Percentiles rank a stretch among this genome's conserved stretches.
phyloP scores from a whole-genome alignment of 176 grass and related monocot species.

The Aegilops umbellulata region DNA sequence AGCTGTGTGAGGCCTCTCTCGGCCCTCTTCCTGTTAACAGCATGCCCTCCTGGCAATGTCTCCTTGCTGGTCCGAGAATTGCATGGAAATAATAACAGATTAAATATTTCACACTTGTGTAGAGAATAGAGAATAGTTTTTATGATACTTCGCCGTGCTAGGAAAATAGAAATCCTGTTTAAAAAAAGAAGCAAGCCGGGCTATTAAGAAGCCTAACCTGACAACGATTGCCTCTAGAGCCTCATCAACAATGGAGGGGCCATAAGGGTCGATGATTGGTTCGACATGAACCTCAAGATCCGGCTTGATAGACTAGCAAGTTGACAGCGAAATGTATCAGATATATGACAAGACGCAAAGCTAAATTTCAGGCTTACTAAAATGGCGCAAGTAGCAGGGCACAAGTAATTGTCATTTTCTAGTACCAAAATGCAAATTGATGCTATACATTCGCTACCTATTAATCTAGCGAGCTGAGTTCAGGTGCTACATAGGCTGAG shows the following conservation, averaged over 20 bases:
- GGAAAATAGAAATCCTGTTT: too few species aligned
- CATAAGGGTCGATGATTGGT: slow-evolving; percentile 76
- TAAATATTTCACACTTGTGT: too few species aligned
- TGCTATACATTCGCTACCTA: too few species aligned
- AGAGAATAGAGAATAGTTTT: too few species aligned
- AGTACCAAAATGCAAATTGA: not conserved
- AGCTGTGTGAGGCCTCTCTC: slow-evolving; percentile 70
- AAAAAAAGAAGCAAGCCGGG: not conserved
- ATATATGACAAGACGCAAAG: not conserved
- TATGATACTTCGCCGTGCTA: not conserved
- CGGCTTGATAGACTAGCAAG: slow-evolving; percentile 70
- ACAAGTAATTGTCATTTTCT: not conserved
- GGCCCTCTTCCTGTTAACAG: slow-evolving; percentile 84
- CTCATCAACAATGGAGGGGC: slow-evolving; percentile 70
- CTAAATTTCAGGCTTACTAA: not conserved
- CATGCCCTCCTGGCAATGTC: slow-evolving; percentile 64
- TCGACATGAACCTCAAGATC: slow-evolving; percentile 55
- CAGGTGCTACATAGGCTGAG: not conserved
- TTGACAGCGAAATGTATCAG: not conserved
- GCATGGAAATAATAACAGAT: not conserved
- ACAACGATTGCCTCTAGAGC: slow-evolving; percentile 81
- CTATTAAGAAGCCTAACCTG: slow-evolving; percentile 47
- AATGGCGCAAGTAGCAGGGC: not conserved
- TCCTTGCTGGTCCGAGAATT: slow-evolving; percentile 64
- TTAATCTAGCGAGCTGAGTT: too few species aligned